phyloP scores from a whole-genome alignment of 1,139 yeast genomes.

The Candida dubliniensis region DNA sequence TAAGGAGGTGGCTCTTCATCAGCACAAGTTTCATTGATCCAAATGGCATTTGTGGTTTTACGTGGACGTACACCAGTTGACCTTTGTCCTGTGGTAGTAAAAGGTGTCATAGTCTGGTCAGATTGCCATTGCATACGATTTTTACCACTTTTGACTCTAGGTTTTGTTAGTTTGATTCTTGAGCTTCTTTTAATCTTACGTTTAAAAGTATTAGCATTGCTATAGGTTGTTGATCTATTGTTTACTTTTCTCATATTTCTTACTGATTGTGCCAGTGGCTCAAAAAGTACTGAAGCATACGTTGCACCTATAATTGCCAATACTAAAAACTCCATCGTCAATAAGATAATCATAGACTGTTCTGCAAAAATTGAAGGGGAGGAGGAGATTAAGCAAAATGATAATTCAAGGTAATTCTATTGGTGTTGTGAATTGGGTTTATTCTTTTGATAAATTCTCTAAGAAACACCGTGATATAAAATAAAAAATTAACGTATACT shows the following conservation, averaged over 20 bases:
- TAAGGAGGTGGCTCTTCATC: constrained; percentile 2
- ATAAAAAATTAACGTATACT: too few species aligned
- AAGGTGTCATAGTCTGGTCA: too few species aligned
- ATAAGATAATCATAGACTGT: neutral
- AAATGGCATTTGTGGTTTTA: neutral
- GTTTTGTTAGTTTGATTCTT: too few species aligned
- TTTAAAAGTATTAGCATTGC: neutral
- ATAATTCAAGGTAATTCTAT: neutral
- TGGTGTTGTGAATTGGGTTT: neutral
- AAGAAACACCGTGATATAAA: too few species aligned
- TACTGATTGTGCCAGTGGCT: neutral
- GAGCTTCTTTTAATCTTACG: too few species aligned
- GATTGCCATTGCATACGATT: too few species aligned
- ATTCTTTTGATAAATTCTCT: too few species aligned
- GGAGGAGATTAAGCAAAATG: neutral
- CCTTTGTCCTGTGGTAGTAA: neutral
- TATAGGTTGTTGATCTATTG: neutral
- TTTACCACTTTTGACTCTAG: too few species aligned
- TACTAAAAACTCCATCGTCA: constrained; percentile 1
- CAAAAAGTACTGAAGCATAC: neutral
- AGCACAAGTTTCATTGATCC: neutral
- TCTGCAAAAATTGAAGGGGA: neutral
- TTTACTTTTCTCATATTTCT: neutral
- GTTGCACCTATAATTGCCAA: constrained; percentile 2
- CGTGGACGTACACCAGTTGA: neutral